Percentiles rank a stretch among this genome's conserved stretches.
Conservation (phyloP, 2,329 filamentous ascomycete species). For the Neonectria ditissima region DNA sequence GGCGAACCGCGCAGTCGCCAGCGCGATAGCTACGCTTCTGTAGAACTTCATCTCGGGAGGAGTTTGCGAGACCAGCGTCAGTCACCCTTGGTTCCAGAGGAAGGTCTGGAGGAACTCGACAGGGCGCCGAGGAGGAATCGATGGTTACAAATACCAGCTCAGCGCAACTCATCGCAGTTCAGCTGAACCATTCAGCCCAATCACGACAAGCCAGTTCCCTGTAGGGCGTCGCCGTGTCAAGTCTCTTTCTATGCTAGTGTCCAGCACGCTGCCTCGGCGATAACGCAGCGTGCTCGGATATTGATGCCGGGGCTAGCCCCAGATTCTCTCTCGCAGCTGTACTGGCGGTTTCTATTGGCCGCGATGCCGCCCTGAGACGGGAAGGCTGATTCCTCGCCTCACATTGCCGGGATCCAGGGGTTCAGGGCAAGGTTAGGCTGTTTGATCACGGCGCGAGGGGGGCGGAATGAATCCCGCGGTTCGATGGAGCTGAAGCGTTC, state of each 20-base stretch:
- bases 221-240: background rate
- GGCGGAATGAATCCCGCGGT: background rate
- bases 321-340: background rate
- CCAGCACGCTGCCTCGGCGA: background rate
- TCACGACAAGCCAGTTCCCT: constrained; percentile 20
- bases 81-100: background rate
- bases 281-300: constrained; percentile 8
- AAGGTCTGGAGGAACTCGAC: background rate
- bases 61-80: background rate
- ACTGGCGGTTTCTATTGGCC: background rate
- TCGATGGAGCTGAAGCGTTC: background rate
- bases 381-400: background rate
- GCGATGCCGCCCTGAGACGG: background rate
- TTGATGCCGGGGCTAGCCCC: constrained; percentile 16
- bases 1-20: background rate
- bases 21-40: constrained; percentile 1
- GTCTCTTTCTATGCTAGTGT: constrained; percentile 6
- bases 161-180: background rate
- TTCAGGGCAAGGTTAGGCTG: background rate
- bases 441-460: background rate
- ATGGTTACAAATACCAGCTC: constrained; percentile 4
- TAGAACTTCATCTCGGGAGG: constrained; percentile 7
- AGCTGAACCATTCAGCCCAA: constrained; percentile 3
- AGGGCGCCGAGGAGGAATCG: background rate
- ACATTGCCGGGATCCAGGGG: background rate